phyloP scores from a whole-genome alignment of 177 flowering plant species.

The Vitis hybrid region DNA sequence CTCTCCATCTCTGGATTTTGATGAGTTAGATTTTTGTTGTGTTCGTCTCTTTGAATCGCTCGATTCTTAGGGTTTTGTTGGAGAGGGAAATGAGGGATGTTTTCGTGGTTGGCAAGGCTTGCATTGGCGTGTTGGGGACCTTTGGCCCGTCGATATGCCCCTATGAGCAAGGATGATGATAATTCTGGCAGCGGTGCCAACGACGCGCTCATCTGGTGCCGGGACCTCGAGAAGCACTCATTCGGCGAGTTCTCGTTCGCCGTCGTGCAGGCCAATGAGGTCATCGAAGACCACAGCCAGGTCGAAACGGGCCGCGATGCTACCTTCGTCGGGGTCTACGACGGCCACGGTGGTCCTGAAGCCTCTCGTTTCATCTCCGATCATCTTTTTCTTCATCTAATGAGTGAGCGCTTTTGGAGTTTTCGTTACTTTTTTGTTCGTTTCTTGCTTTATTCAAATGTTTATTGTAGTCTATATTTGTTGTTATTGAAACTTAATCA shows the following conservation, averaged over 20 bases:
- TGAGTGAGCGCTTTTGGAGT: conserved; percentile 39
- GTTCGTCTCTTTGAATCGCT: neutral
- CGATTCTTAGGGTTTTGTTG: conserved; percentile 16
- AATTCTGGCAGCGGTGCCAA: conserved; percentile 8
- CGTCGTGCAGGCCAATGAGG: conserved; percentile 68
- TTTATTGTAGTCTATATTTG: no score
- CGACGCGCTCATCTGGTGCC: conserved; percentile 57
- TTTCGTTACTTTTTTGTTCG: neutral
- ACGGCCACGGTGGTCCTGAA: conserved; percentile 84
- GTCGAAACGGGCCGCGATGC: conserved; percentile 57
- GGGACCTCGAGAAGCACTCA: conserved; percentile 58
- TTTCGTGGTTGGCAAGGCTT: conserved; percentile 59
- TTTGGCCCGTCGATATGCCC: conserved; percentile 51
- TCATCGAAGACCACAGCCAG: conserved; percentile 76
- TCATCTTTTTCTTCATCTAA: conserved; percentile 53
- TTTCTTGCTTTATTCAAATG: neutral
- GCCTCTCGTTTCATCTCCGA: conserved; percentile 60
- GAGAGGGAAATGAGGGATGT: conserved; percentile 78
- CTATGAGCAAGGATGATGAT: conserved; percentile 71
- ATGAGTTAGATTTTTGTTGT: no score
- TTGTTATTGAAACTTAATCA: no score
- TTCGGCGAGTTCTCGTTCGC: conserved; percentile 74
- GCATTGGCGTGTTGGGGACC: conserved; percentile 56
- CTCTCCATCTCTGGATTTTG: no score
- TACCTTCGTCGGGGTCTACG: conserved; percentile 74